Conservation (phyloP, 1,284 basidiomycete species). For the Rhodotorula glutinis region DNA sequence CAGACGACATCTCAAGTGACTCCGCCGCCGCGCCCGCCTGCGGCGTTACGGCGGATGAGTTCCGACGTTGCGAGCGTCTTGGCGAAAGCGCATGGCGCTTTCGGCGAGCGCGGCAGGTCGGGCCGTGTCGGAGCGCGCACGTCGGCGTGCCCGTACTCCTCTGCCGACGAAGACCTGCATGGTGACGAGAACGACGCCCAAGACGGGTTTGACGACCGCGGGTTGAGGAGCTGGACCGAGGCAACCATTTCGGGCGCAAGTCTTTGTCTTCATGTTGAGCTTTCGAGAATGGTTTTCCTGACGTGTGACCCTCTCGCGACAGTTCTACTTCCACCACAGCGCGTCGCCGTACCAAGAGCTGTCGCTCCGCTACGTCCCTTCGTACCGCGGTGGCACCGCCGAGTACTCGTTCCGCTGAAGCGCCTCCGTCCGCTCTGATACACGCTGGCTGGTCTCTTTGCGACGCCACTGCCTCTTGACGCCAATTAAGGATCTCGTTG, state of each 20-base stretch:
- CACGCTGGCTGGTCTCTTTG: too few relatives aligned
- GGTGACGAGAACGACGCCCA: background rate
- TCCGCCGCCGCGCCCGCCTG: background rate
- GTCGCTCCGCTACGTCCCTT: constrained; percentile 29
- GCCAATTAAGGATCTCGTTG: background rate
- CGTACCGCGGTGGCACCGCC: constrained; percentile 17
- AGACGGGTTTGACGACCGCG: constrained; percentile 9
- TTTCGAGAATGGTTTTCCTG: background rate
- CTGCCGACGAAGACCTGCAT: background rate
- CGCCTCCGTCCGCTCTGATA: too few relatives aligned
- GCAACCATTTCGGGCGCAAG: constrained; percentile 28
- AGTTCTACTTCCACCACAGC: constrained; percentile 24
- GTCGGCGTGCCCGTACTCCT: background rate
- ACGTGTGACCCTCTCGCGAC: too few relatives aligned
- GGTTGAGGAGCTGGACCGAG: constrained; percentile 27
- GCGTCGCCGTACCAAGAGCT: constrained; percentile 26
- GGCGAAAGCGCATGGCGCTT: background rate
- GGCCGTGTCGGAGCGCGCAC: background rate
- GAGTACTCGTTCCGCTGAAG: constrained; percentile 23
- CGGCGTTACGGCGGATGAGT: constrained; percentile 6
- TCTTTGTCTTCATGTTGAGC: background rate
- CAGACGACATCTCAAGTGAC: background rate
- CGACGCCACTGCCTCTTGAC: too few relatives aligned
- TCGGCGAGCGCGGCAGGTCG: background rate
- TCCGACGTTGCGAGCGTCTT: constrained; percentile 13